Conservation (phyloP, 257 asterid genomes). For the Gardenia jasminoides region DNA sequence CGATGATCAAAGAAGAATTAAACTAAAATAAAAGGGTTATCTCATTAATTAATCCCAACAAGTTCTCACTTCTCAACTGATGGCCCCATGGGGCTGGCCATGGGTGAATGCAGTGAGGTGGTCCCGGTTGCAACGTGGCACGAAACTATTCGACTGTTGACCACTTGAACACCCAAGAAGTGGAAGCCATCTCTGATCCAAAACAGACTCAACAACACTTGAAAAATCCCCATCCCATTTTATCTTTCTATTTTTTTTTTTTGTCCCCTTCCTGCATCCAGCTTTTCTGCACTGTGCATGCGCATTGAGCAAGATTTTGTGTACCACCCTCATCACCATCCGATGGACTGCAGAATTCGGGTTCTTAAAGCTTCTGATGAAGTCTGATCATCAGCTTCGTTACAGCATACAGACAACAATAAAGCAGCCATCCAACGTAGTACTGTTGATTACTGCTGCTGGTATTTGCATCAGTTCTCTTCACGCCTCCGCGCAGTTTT, state of each 20-base stretch:
- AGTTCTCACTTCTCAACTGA: no score
- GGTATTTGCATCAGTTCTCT: background rate
- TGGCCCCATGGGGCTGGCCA: background rate
- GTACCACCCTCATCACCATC: background rate
- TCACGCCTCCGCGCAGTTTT: background rate
- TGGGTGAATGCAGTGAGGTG: background rate
- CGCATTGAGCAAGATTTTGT: background rate
- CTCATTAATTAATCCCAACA: background rate
- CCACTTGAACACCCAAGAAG: constrained; percentile 3
- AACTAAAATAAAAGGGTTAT: background rate
- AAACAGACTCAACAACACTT: constrained; percentile 8
- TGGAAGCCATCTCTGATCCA: constrained; percentile 13
- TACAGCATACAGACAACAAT: background rate
- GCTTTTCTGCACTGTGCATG: background rate
- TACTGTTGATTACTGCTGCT: no score
- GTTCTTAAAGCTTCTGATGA: background rate
- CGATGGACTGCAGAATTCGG: background rate
- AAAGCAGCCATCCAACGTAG: background rate
- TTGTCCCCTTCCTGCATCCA: background rate
- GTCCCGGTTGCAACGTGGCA: constrained; percentile 2
- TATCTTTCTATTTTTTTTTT: background rate
- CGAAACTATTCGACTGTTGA: background rate
- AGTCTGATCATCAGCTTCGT: background rate
- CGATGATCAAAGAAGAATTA: background rate
- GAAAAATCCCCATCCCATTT: background rate